A percentile compares a stretch with the other conserved stretches of the same genome.
phyloP scores from a whole-genome alignment of 495 filamentous ascomycete species.

The Barbatosphaeria neglecta region DNA sequence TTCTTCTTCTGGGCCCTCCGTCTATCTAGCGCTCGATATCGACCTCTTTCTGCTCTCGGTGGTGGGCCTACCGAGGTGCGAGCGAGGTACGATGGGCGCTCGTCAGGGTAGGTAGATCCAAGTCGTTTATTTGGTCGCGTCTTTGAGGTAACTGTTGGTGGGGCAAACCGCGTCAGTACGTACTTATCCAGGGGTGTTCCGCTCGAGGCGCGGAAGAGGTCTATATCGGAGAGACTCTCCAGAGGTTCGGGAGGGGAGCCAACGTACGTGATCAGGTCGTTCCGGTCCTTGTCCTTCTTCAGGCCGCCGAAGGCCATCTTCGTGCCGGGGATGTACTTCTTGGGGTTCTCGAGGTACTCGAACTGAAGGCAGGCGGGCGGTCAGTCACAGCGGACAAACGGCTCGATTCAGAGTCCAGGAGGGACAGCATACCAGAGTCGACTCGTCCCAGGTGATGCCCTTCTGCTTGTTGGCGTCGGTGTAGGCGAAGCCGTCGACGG shows the following conservation, averaged over 20 bases:
- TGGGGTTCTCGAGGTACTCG: slow-evolving; percentile 46
- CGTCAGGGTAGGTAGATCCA: too few species aligned
- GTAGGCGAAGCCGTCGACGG: slow-evolving; percentile 87
- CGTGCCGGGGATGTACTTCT: slow-evolving; percentile 83
- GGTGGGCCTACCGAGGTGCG: too few species aligned
- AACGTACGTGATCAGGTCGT: slow-evolving; percentile 95
- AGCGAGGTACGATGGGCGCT: too few species aligned
- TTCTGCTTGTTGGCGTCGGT: slow-evolving; percentile 99
- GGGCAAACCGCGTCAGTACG: slow-evolving; percentile 3
- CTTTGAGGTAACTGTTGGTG: slow-evolving; percentile 51
- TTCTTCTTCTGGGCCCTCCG: not conserved
- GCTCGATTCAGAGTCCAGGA: not conserved
- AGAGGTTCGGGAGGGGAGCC: slow-evolving; percentile 5
- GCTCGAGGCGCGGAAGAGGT: too few species aligned
- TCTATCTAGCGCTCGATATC: too few species aligned
- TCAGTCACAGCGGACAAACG: too few species aligned
- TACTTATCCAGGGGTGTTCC: too few species aligned
- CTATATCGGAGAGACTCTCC: too few species aligned
- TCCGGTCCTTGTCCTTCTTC: slow-evolving; percentile 99
- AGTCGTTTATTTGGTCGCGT: slow-evolving; percentile 41
- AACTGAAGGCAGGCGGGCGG: slow-evolving; percentile 24
- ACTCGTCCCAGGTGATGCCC: slow-evolving; percentile 78
- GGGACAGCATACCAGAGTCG: slow-evolving; percentile 68
- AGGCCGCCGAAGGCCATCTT: slow-evolving; percentile 99
- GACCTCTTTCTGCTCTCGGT: too few species aligned